Base-by-base conservation (phyloP, 139 green algal species). In the Nannochloris sp. region DNA sequence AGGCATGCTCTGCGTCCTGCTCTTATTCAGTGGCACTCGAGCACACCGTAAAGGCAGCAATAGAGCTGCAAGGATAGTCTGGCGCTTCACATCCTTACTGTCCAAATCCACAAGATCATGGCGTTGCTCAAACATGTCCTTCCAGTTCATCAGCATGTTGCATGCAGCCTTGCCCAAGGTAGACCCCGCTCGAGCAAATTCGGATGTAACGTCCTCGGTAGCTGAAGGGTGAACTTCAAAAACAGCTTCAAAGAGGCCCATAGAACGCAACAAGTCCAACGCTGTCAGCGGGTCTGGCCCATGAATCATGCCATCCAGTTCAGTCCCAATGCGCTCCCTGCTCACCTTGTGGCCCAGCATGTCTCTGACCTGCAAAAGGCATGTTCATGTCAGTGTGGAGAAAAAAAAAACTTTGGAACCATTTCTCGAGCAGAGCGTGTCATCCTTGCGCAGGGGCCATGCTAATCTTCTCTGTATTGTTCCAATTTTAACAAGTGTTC, bases 231-330 rank as follows among this genome's bases (percentile, higher is more conserved):
- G 78, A 40, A 82, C 65, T 6, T 68, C 66, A 49, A 94, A 93
- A 11, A 95, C 87, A 17, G 74, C 65, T 26, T 74, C 31, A 56
- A 95, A 89, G 13, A 95, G 76, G 9, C 64, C 64, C 55, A 95
- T 73, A 6, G 70, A 72, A 9, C 85, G 62, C 23, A 95, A 77
- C 63, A 88, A 64, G 60, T 67, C 66, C 36, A 94, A 50, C 2
- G 87, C 83, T 16, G 61, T 69, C 5, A 87, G 65, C 0, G 87
- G 87, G 5, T 75, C 67, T 14, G 74, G 66, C 14, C 87, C 87
- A 53, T 33, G 29, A 60, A 94, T 72, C 87, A 94, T 94, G 55
- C 83, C 85, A 46, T 95, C 82, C n/a, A 95, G 68, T 73, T 95
- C 87, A 6, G 82, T 75, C 3, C 87, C 87, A 10, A 95, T 69